These are phyloP conservation scores for Candida dajiaensis DNA, from an alignment of 805 yeast species.

Conservation along the genomic window DNA sequence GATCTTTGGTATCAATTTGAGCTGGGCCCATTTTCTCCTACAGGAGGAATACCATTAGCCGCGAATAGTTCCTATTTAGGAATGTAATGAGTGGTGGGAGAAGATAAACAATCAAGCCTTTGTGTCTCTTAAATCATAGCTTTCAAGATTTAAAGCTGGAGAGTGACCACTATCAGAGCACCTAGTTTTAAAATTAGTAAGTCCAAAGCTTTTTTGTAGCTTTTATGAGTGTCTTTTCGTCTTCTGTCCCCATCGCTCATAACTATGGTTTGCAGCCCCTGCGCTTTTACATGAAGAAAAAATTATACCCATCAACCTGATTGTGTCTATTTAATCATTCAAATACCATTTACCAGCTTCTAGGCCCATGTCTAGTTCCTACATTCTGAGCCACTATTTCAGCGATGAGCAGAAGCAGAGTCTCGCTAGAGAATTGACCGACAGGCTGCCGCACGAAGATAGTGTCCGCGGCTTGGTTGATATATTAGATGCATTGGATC, in stretches of 20 bases:
- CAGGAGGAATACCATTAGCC: background rate
- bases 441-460: slow-evolving; percentile 2
- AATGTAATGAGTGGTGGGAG: background rate
- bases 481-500: slow-evolving; percentile 7
- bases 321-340: background rate
- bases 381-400: slow-evolving; percentile 6
- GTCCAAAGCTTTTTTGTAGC: too few relatives aligned
- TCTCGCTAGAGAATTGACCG: slow-evolving; percentile 5
- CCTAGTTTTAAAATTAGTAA: too few relatives aligned
- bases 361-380: background rate
- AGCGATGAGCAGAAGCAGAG: slow-evolving; percentile 1
- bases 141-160: too few relatives aligned
- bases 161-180: too few relatives aligned
- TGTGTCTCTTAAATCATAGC: too few relatives aligned
- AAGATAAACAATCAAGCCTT: too few relatives aligned
- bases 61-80: background rate
- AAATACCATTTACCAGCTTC: background rate
- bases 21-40: background rate
- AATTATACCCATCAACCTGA: background rate
- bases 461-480: slow-evolving; percentile 8
- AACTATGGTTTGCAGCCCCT: background rate
- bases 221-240: too few relatives aligned
- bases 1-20: background rate
- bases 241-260: too few relatives aligned
- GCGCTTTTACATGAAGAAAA: background rate